These are phyloP conservation scores for Candida glaebosa DNA, from an alignment of 805 yeast species.

Conservation along the genomic window DNA sequence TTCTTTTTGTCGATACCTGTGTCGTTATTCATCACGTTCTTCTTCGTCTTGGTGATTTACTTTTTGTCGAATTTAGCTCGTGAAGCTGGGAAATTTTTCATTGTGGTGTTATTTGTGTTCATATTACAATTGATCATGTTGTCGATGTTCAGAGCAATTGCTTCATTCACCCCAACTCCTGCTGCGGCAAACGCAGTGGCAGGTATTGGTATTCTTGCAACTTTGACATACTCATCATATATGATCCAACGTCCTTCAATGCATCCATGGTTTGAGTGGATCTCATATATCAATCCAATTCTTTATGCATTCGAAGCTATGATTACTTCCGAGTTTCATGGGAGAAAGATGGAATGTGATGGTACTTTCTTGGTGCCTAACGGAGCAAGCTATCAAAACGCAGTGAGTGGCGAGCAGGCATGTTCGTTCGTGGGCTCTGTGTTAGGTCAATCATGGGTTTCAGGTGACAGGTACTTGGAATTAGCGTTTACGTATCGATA, in stretches of 20 bases:
- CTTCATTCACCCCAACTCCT: conserved; percentile 38
- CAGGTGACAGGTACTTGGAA: conserved; percentile 57
- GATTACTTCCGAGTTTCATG: conserved; percentile 63
- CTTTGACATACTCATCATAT: conserved; percentile 53
- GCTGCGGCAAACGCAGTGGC: conserved; percentile 45
- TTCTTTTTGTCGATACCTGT: conserved; percentile 61
- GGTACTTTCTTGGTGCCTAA: conserved; percentile 51
- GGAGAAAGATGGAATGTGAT: conserved; percentile 53
- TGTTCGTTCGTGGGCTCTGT: conserved; percentile 62
- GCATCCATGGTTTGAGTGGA: conserved; percentile 67
- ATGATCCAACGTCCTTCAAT: conserved; percentile 40
- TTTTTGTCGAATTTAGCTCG: conserved; percentile 50
- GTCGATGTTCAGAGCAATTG: conserved; percentile 39
- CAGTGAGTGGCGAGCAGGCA: conserved; percentile 37
- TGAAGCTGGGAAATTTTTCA: conserved; percentile 34
- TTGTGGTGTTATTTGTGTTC: conserved; percentile 30
- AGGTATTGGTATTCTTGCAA: conserved; percentile 43
- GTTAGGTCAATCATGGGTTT: conserved; percentile 50
- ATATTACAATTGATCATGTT: conserved; percentile 37
- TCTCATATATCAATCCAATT: conserved; percentile 40
- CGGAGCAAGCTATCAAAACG: conserved; percentile 50
- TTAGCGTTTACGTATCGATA: conserved; percentile 49
- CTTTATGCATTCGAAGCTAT: conserved; percentile 52
- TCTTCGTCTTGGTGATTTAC: conserved; percentile 31
- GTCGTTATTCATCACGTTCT: conserved; percentile 38